Base-by-base conservation (phyloP, 1,284 basidiomycete genomes). In the Calocybe gambosa region DNA sequence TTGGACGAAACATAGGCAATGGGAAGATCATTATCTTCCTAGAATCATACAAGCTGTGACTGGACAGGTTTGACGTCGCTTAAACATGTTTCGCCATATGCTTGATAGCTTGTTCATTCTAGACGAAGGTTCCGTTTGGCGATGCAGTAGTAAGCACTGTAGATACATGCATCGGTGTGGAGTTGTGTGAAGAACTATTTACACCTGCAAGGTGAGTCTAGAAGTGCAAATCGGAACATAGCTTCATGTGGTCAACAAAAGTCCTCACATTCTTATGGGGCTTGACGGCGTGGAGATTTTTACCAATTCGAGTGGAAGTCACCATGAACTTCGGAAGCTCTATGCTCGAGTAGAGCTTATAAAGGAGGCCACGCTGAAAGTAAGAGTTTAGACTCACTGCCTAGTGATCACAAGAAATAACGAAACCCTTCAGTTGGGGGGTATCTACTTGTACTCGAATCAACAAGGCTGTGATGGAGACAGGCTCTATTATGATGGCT, bases 401-500 rank as follows among this genome's bases (percentile, higher is more conserved):
- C 29, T 3, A 31, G 13, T 13, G 29, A 8, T 12, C 39, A 3
- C 8, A 16, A 28, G 20, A 19, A 5, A 47, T 19, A 39, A 39
- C n/a, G 15, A 18, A 21, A 45, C 33, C 16, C 12, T 31, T 10
- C 55, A 96, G 93, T 78, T 93, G 25, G 96, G 95, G 16, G 95
- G 96, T 3, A 82, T 98, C 42, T 99, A 99, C 65, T 78, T 99
- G 6, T 99, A 99, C 57, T 90, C 95, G 7, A 99, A 99, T 62
- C 95, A 99, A 62, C 94, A 97, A 73, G 95, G 96, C 4, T 99
- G 96, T 62, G 95, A 99, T 61, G 95, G 96, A 2, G 95, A 99
- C 62, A 81, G 95, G 20, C 74, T 98, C 1, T 99, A 99, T 73
- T 99, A 98, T 62, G 96, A 99, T 59, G 95, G 96, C 25, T 95